phyloP scores from a whole-genome alignment of 345 rosid species.

The Anastatica hierochuntica region DNA sequence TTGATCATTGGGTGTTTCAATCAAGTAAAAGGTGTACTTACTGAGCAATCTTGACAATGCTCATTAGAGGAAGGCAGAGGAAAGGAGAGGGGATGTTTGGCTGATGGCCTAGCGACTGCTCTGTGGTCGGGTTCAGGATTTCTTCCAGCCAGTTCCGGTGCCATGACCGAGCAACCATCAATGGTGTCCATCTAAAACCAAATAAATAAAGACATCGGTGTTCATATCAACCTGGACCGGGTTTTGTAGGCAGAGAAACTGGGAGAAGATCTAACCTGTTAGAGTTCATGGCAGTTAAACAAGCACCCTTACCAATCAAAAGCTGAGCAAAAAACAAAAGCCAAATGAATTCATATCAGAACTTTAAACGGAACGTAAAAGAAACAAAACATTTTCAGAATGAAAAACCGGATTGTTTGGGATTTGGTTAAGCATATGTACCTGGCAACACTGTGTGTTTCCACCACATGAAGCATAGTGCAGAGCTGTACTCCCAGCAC shows the following conservation, averaged over 20 bases:
- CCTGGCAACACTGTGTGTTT: slow-evolving; percentile 85
- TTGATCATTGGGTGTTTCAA: not conserved
- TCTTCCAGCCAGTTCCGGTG: slow-evolving; percentile 74
- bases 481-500: slow-evolving; percentile 89
- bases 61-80: slow-evolving; percentile 84
- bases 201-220: not conserved
- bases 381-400: too few species aligned
- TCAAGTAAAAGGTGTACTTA: slow-evolving; percentile 28
- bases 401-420: not conserved
- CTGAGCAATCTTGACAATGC: slow-evolving; percentile 90
- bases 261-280: slow-evolving; percentile 47
- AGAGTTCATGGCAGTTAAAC: slow-evolving; percentile 53
- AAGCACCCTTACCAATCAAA: slow-evolving; percentile 71
- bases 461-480: slow-evolving; percentile 99
- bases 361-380: not conserved
- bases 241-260: not conserved
- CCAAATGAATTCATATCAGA: not conserved
- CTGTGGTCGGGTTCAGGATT: slow-evolving; percentile 42
- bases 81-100: slow-evolving; percentile 53
- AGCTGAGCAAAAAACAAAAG: slow-evolving; percentile 41
- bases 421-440: slow-evolving; percentile 18
- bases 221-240: not conserved
- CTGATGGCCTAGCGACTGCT: slow-evolving; percentile 22
- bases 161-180: slow-evolving; percentile 96
- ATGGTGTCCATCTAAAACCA: slow-evolving; percentile 79